Base-by-base conservation (phyloP, 768 basidiomycete genomes). In the Podaxis sp. region DNA sequence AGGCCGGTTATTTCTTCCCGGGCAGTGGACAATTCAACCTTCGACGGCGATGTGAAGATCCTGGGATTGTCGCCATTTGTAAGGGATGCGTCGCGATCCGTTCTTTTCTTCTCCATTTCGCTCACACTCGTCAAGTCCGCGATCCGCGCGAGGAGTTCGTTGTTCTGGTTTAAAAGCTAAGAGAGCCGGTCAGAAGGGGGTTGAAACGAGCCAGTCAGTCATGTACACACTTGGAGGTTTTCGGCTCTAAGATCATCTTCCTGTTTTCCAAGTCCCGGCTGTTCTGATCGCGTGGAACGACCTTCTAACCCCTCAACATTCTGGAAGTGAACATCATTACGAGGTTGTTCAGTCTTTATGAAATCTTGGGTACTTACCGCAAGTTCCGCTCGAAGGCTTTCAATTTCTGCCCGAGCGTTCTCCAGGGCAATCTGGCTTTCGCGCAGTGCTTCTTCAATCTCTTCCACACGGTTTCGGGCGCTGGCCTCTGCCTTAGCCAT, bases 381-480 rank as follows among this genome's bases (percentile, higher is more conserved):
- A 47, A 90, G 76, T 62, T 97, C 96, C 36, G 82, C 74, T 57
- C 95, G 77, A 47, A 86, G 66, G 74, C 76, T 62, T 75, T 99
- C 96, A 11, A 98, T 89, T 72, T 99, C 96, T 13, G 91, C 91
- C 58, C 91, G 78, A 4, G 95, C 91, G 66, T 89, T 89, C 72
- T 98, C 95, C 9, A 98, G 80, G 0, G 95, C 92, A 48, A 85
- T 79, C 2, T 87, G 88, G 65, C 90, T 93, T 76, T 98, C 95
- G 63, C 89, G 78, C 42, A 98, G 76, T 2, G 96, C 96, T 66
- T 90, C 91, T 70, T 96, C 94, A 21, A 94, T 82, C 70, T 99
- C 96, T 61, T 88, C 88, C 0, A 93, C 79, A 28, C 93, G 82
- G 32, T 73, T 71, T 61, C 88, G 82, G 0, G 88, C 84, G 46